Percentiles rank a stretch among this genome's conserved stretches.
phyloP scores from a whole-genome alignment of 2,329 filamentous ascomycete genomes.

The Monosporascus sp. region DNA sequence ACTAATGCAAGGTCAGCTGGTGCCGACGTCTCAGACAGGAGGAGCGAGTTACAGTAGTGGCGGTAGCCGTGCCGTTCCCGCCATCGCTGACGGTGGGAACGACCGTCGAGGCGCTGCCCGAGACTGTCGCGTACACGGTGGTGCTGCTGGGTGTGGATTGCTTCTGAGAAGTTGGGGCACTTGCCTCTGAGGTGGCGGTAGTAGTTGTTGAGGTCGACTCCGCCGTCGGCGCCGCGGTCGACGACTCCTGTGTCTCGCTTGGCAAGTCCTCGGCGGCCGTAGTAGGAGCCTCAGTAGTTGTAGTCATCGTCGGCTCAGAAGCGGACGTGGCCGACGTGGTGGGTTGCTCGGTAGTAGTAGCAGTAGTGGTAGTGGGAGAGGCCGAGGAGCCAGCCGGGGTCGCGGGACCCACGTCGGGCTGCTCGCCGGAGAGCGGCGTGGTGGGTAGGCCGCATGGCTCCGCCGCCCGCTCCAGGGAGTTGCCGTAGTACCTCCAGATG shows the following conservation, averaged over 20 bases:
- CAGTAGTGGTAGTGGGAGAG: background rate
- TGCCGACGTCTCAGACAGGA: background rate
- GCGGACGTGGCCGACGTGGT: conserved; percentile 1
- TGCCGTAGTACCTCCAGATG: conserved; percentile 41
- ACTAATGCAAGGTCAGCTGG: conserved; percentile 6
- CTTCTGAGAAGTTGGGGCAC: no score
- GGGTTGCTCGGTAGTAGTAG: conserved; percentile 1
- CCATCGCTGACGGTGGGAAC: conserved; percentile 4
- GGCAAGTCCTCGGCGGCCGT: background rate
- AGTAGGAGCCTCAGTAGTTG: conserved; percentile 1
- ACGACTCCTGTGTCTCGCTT: background rate
- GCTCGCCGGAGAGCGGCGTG: conserved; percentile 11
- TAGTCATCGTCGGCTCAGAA: background rate
- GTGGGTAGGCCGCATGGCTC: conserved; percentile 24
- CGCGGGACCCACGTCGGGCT: conserved; percentile 14
- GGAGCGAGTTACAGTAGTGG: conserved; percentile 8
- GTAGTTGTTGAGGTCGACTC: background rate
- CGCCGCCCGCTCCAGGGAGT: conserved; percentile 28
- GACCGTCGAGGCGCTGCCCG: conserved; percentile 2
- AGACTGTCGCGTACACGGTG: conserved; percentile 1
- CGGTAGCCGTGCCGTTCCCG: conserved; percentile 5
- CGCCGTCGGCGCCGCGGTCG: no score
- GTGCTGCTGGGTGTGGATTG: background rate
- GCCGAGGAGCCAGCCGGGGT: conserved; percentile 8
- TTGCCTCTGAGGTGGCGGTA: background rate